Percentiles rank a stretch among this genome's conserved stretches.
phyloP scores from a whole-genome alignment of 2,329 filamentous ascomycete species.

The Arthrobotrys sinensis region DNA sequence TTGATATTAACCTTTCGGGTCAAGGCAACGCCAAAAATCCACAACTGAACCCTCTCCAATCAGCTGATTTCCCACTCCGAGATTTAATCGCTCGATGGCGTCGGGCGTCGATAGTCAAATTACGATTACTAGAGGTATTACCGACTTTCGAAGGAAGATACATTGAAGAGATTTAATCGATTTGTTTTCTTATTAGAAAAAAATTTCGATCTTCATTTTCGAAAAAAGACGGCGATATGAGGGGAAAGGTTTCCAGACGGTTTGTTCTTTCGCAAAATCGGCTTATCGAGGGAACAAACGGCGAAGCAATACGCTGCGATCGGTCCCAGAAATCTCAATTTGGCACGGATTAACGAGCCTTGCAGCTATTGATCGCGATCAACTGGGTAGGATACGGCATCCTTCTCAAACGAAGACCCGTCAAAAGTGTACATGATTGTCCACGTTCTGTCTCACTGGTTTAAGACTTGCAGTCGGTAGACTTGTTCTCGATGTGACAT shows the following conservation, averaged over 20 bases:
- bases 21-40: conserved; percentile 11
- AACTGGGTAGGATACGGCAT: conserved; percentile 13
- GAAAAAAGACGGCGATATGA: conserved; percentile 33
- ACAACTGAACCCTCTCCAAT: conserved; percentile 11
- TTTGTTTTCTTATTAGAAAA: not conserved
- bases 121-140: conserved; percentile 12
- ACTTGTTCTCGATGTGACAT: conserved; percentile 39
- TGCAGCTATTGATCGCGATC: conserved; percentile 29
- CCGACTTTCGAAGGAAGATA: conserved; percentile 19
- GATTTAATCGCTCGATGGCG: conserved; percentile 29
- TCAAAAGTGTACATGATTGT: conserved; percentile 14
- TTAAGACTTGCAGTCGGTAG: conserved; percentile 28
- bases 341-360: conserved; percentile 22
- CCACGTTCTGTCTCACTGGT: conserved; percentile 40
- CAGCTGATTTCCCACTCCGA: conserved; percentile 7
- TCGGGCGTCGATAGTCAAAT: conserved; percentile 21
- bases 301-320: not conserved
- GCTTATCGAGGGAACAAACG: conserved; percentile 1
- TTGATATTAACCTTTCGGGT: conserved; percentile 27
- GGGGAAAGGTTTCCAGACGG: conserved; percentile 8
- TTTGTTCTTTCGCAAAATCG: not conserved
- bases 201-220: conserved; percentile 7
- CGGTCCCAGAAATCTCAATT: not conserved
- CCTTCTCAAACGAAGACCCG: not conserved
- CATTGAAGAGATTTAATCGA: conserved; percentile 3